These are phyloP conservation scores for Hyphopichia burtonii DNA, from an alignment of 1,139 yeast genomes.

Conservation along the genomic window DNA sequence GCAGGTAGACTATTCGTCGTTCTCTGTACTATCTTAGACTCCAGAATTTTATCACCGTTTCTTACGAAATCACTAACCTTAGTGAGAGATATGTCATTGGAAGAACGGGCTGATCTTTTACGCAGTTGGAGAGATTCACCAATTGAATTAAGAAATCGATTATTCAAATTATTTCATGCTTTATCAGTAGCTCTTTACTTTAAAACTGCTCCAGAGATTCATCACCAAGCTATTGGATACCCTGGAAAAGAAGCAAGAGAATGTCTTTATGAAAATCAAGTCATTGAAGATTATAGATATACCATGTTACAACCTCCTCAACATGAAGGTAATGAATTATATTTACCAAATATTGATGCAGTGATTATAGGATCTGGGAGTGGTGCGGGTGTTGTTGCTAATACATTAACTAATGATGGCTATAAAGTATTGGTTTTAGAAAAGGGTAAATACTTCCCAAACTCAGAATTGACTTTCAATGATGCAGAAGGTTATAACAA, in stretches of 20 bases:
- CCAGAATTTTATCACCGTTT: slow-evolving; percentile 34
- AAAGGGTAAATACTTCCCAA: slow-evolving; percentile 48
- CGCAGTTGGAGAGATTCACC: slow-evolving; percentile 42
- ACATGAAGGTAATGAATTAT: slow-evolving; percentile 28
- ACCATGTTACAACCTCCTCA: slow-evolving; percentile 33
- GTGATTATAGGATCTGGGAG: slow-evolving; percentile 58
- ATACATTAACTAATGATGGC: slow-evolving; percentile 47
- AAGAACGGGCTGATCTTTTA: slow-evolving; percentile 29
- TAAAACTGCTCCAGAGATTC: slow-evolving; percentile 31
- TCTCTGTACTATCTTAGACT: slow-evolving; percentile 26
- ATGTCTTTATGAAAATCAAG: slow-evolving; percentile 25
- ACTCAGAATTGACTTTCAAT: slow-evolving; percentile 34
- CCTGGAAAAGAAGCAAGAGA: slow-evolving; percentile 34
- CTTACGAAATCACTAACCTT: slow-evolving; percentile 36
- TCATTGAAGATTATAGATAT: slow-evolving; percentile 27
- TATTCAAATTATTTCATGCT: slow-evolving; percentile 26
- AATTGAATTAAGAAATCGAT: slow-evolving; percentile 24
- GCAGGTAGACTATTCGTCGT: slow-evolving; percentile 23
- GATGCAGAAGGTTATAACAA: slow-evolving; percentile 36
- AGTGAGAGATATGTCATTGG: slow-evolving; percentile 35
- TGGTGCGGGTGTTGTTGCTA: slow-evolving; percentile 60
- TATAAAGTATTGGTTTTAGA: slow-evolving; percentile 49
- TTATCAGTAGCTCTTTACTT: slow-evolving; percentile 24
- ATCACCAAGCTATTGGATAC: slow-evolving; percentile 32
- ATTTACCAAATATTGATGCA: slow-evolving; percentile 42